Base-by-base conservation (phyloP, 257 asterid genomes). In the Forsythia suspensa region DNA sequence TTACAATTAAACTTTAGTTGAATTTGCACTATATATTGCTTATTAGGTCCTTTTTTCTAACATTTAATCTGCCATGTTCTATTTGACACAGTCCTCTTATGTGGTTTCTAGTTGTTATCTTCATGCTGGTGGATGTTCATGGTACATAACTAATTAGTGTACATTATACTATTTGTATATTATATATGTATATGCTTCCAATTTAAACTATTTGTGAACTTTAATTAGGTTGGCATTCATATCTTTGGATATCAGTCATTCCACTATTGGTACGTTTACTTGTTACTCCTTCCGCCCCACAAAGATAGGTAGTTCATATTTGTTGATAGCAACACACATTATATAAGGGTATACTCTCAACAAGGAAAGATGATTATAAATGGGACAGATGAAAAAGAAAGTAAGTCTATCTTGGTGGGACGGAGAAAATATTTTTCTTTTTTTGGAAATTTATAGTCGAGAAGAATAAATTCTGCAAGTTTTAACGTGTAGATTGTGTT, bases 31-130 rank as follows among this genome's bases (percentile, higher is more conserved):
- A 43, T 4, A 4, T 48, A 10, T 44, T 52, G 4, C 4, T 6
- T 55, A 55, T 55, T n/a, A 12, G 12, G 57, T 55, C 21, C 0
- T n/a, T 5, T 78, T 57, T 55, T 70, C 55, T 70, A 5, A 48
- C 57, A 15, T 43, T 65, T 80, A n/a, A 80, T 18, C 16, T 39
- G 63, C 37, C 37, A 8, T 18, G 21, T 77, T 66, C 8, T 48
- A 9, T 67, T 65, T 59, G 70, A 77, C 87, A 84, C 87, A 84
- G 88, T 79, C 88, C 90, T 39, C 15, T 78, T 13, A 82, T 84
- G 88, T 87, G 88, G 90, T 78, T 87, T 29, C 74, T 76, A 15
- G 86, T 84, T 21, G 88, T 87, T 1, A 76, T 84, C 85, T 84
- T 82, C 85, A 48, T 84, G 84, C 84, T 87, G 48, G 71, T 87